Evolutionary conservation across 2,329 filamentous ascomycete species (phyloP), one percentile per base, ranked within the genome.

Genomic region (Sphaerostilbella broomeana): DNA sequence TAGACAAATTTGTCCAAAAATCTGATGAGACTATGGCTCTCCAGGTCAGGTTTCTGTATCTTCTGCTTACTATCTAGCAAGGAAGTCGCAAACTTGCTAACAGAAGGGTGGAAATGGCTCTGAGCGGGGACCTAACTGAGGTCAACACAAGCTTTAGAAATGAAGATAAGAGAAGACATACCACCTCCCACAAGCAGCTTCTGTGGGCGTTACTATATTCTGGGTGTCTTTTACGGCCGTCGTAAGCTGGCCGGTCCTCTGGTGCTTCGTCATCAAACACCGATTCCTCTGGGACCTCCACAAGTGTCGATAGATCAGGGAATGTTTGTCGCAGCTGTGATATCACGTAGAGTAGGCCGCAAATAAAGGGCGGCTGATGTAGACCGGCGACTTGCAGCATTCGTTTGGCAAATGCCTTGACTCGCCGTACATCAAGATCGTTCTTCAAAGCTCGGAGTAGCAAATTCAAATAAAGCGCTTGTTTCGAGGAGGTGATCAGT

Each of bases 1-100:
- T 97, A 98, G n/a, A 95, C 87, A 61, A 98, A 98, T 52, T 94
- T 89, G 64, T 98, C 92, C 42, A 98, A 72, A 72, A 98, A 98
- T 60, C 94, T 84, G 55, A 92, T 92, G 34, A 98, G 75, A 2
- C 86, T 92, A 60, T 97, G 90, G 42, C 87, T 81, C 12, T 85
- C 82, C 36, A 95, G 72, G 53, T 98, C 92, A 0, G 92, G 89
- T 62, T 97, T 97, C 47, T 85, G 79, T 44, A 86, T 81, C 60
- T 86, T 80, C 36, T 79, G 73, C 48, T 81, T 75, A 43, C 79
- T 76, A 35, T 75, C 69, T 7, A 94, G 63, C 26, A 97, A 66
- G 41, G 81, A 79, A 12, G 73, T 69, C 1, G 90, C 88, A 56
- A 88, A 90, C 5, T 95, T 76, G 24, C 81, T 79, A 3, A 98